phyloP scores from a whole-genome alignment of 768 basidiomycete genomes.

The Trametes maxima region DNA sequence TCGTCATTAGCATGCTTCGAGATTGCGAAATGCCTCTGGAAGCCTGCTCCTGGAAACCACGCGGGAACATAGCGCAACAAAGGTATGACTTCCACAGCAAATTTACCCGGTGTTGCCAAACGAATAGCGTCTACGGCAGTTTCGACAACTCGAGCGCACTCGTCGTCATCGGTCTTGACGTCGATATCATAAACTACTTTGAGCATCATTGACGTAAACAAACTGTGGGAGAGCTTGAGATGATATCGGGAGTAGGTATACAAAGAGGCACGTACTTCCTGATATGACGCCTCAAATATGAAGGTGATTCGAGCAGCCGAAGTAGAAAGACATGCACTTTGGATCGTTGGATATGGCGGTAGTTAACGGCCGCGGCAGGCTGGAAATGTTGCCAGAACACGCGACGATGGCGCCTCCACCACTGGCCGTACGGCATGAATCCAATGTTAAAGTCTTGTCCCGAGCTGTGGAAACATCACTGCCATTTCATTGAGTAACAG shows the following conservation, averaged over 20 bases:
- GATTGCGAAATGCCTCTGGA: not conserved
- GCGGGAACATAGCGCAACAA: slow-evolving; percentile 9
- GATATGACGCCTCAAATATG: not conserved
- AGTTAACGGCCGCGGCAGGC: not conserved
- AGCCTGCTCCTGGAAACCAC: slow-evolving; percentile 15
- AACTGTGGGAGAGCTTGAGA: not conserved
- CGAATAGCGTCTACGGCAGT: not conserved
- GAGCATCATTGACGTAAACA: slow-evolving; percentile 17
- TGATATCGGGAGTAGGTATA: too few species aligned
- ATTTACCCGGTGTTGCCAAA: not conserved
- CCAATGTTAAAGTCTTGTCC: slow-evolving; percentile 3
- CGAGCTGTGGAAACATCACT: not conserved
- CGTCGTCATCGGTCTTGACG: slow-evolving; percentile 29
- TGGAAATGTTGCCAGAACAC: slow-evolving; percentile 11
- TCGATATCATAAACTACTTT: slow-evolving; percentile 33
- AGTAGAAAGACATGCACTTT: not conserved
- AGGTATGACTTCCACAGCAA: slow-evolving; percentile 8
- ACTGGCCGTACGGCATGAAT: slow-evolving; percentile 12
- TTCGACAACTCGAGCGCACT: slow-evolving; percentile 9
- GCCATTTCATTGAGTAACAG: not conserved
- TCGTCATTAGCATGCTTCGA: not conserved
- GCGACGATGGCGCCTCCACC: slow-evolving; percentile 17
- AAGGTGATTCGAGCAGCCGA: not conserved
- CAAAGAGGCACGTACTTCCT: slow-evolving; percentile 2
- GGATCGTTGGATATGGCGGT: not conserved